Base-by-base conservation (phyloP, 2,329 filamentous ascomycete genomes). In the Colletotrichum truncatum region DNA sequence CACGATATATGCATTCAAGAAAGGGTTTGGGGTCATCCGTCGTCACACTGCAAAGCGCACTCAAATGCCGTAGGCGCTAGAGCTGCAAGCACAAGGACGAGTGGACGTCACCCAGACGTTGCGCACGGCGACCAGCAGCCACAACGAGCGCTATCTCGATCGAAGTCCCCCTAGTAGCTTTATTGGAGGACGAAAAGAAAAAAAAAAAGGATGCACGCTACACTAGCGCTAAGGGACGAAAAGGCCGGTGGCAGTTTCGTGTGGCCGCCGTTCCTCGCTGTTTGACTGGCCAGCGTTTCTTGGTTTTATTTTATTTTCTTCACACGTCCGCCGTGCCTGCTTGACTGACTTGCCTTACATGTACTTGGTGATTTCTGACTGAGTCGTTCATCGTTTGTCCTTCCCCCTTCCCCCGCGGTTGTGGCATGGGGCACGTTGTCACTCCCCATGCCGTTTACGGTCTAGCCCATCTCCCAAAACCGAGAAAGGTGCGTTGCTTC, bases 91-190 rank as follows among this genome's bases (percentile, higher is more conserved):
- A 48, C 25, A 14, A 38, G 36, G 34, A 39, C 25, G 38, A 43
- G 10, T 54, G 32, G 43, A 46, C 51, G 51, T 66, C 51, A 36
- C 63, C 58, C 23, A 43, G 43, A 46, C 51, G 63, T 66, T 66
- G 63, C 63, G 63, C 63, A 66, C 51, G 51, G 63, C 63, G 43
- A 66, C 63, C 51, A 46, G 54, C 46, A 60, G 61, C 46, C 16
- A 52, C 54, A 38, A 46, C 41, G 28, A 28, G 49, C 49, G 58
- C 63, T 56, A 66, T 63, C 51, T 66, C 51, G 43, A 63, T 56
- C 48, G 28, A 49, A 21, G 9, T 16, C 25, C 14, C 14, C 21
- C 28, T 36, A 8, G 28, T n/a, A 30, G 18, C 28, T 10, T 25
- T 38, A 41, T 21, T 38, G 30, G 23, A 14, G 39, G 23, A 25